These are phyloP conservation scores for Sphenostylis stenocarpa DNA, from an alignment of 306 rosid species.

Conservation along the genomic window DNA sequence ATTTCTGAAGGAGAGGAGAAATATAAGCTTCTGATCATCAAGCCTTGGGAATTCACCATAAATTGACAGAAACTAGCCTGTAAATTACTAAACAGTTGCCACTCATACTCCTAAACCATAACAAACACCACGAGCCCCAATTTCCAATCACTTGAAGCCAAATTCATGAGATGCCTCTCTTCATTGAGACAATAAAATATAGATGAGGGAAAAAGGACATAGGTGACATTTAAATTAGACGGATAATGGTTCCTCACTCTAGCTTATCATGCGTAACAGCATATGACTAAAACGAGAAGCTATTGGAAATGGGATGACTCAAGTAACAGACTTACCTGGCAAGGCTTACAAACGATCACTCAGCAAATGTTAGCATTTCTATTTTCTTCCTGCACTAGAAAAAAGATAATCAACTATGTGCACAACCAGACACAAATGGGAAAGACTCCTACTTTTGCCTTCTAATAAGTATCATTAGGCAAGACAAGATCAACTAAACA, in stretches of 20 bases:
- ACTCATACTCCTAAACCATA: constrained; percentile 32
- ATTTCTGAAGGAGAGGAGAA: constrained; percentile 22
- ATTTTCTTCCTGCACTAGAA: constrained; percentile 46
- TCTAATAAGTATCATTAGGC: constrained; percentile 13
- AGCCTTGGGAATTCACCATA: constrained; percentile 1
- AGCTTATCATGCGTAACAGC: neutral
- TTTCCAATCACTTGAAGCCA: constrained; percentile 37
- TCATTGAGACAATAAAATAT: constrained; percentile 36
- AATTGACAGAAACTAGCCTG: constrained; percentile 25
- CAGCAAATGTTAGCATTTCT: constrained; percentile 41
- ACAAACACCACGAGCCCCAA: constrained; percentile 31
- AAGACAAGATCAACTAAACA: neutral
- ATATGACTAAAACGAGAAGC: constrained; percentile 31
- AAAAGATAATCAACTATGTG: constrained; percentile 37
- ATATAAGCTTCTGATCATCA: constrained; percentile 13
- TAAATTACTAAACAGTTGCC: constrained; percentile 32
- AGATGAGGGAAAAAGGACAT: constrained; percentile 24
- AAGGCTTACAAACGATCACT: constrained; percentile 37
- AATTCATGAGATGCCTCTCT: constrained; percentile 29
- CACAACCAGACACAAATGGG: constrained; percentile 16
- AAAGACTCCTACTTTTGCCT: constrained; percentile 24
- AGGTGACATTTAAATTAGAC: constrained; percentile 31
- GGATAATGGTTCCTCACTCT: constrained; percentile 32
- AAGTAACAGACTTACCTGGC: constrained; percentile 47
- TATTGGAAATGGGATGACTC: constrained; percentile 33